phyloP scores from a whole-genome alignment of 1,284 basidiomycete species.

The Phellinidium pouzarii region DNA sequence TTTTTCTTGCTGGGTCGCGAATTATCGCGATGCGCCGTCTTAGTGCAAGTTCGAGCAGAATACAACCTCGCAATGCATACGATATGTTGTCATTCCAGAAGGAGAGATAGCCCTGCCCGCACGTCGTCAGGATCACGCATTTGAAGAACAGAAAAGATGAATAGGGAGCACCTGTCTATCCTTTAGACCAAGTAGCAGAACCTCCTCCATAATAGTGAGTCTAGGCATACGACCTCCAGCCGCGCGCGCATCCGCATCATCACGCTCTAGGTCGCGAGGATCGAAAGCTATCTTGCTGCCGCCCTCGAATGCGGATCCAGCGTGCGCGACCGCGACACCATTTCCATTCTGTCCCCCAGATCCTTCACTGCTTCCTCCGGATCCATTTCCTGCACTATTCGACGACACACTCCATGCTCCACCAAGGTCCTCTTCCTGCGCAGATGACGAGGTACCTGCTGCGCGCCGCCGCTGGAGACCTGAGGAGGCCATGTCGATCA shows the following conservation, averaged over 20 bases:
- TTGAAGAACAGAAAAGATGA: not conserved
- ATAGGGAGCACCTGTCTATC: constrained; percentile 65
- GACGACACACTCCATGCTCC: constrained; percentile 25
- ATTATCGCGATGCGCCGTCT: constrained; percentile 86
- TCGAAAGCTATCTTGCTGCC: constrained; percentile 89
- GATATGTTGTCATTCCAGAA: constrained; percentile 99
- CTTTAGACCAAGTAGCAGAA: constrained; percentile 85
- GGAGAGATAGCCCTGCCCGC: constrained; percentile 86
- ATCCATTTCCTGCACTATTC: not conserved
- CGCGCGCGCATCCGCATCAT: constrained; percentile 58
- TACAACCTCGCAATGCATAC: constrained; percentile 91
- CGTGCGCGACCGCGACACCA: constrained; percentile 31
- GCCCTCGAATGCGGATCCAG: constrained; percentile 76
- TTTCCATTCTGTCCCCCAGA: constrained; percentile 29
- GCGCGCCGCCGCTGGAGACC: constrained; percentile 38
- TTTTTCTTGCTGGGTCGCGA: constrained; percentile 73
- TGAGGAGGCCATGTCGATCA: constrained; percentile 22
- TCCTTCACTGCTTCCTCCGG: constrained; percentile 22
- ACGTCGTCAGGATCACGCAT: too few species aligned
- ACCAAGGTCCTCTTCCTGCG: constrained; percentile 29
- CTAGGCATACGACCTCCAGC: constrained; percentile 72
- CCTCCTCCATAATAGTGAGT: constrained; percentile 96
- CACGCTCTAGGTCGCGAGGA: constrained; percentile 82
- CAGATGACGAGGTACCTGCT: constrained; percentile 32
- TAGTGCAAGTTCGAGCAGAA: constrained; percentile 89